Evolutionary conservation across 2,329 filamentous ascomycete species (phyloP).

Genomic region (Huntiella abstrusa): DNA sequence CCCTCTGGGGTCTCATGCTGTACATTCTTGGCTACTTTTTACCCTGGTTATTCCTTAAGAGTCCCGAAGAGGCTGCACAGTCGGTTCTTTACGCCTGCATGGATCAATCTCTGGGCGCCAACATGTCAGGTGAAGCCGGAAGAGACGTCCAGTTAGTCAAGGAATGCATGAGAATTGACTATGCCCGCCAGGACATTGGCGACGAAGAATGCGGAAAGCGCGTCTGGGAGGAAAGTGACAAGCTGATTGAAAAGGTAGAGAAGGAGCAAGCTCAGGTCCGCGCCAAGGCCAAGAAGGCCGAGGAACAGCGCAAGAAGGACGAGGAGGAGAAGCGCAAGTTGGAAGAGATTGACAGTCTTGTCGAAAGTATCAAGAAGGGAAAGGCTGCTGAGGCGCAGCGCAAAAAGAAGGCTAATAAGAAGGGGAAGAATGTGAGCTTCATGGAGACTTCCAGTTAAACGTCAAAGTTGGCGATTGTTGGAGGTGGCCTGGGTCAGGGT

Average conservation of each 20-base stretch:
- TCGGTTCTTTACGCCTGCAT: slow-evolving; percentile 71
- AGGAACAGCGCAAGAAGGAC: slow-evolving; percentile 17
- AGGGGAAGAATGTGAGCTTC: slow-evolving; percentile 14
- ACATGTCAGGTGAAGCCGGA: slow-evolving; percentile 29
- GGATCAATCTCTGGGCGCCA: slow-evolving; percentile 42
- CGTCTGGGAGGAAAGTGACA: slow-evolving; percentile 79
- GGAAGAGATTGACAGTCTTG: slow-evolving; percentile 20
- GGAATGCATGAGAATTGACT: slow-evolving; percentile 65
- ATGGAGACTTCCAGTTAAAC: slow-evolving; percentile 1
- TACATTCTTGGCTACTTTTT: slow-evolving; percentile 65
- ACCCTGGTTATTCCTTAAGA: slow-evolving; percentile 80
- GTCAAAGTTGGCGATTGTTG: no score
- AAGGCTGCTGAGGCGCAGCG: slow-evolving; percentile 18
- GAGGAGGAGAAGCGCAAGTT: slow-evolving; percentile 18
- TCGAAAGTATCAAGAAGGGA: slow-evolving; percentile 22
- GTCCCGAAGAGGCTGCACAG: slow-evolving; percentile 65
- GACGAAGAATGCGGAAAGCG: slow-evolving; percentile 67
- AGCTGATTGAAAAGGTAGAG: slow-evolving; percentile 63
- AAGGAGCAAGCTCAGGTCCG: slow-evolving; percentile 51
- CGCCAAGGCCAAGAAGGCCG: slow-evolving; percentile 21
- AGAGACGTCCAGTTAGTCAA: slow-evolving; percentile 59
- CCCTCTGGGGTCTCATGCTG: slow-evolving; percentile 55
- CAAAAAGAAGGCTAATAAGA: slow-evolving; percentile 16
- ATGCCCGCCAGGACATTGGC: slow-evolving; percentile 51
- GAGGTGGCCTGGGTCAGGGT: no score